Base-by-base conservation (phyloP, 208 protist genomes). In the Leishmania arabica region DNA sequence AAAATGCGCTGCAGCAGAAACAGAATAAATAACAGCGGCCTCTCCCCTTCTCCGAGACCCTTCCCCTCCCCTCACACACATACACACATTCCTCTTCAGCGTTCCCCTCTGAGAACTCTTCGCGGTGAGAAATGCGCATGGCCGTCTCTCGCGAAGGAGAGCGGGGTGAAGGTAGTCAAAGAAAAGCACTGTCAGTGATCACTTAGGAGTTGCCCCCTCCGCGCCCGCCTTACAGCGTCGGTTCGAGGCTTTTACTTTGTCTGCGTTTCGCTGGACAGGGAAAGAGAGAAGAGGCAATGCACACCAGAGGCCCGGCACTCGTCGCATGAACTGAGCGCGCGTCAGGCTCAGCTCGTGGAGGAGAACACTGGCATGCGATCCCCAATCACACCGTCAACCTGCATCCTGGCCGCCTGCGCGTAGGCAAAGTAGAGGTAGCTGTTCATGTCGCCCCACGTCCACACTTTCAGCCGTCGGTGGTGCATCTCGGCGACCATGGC, bases 381-480 rank as follows among this genome's bases (percentile, higher is more conserved):
- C 9, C 90, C 90, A 81, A 96, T 96, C 24, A 96, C 86, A 37
- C 89, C 92, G 77, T 96, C 92, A 13, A 96, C 88, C 19, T 54
- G 74, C 85, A 96, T 93, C 64, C 85, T 71, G 34, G 78, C 31
- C 74, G 81, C 86, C 77, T 96, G 92, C 62, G 84, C 74, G 65
- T 90, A 87, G 13, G 86, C 81, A 75, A 94, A 96, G 76, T 88
- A 82, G 24, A 89, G 66, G 75, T 90, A 76, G 69, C 84, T 92
- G 82, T 96, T 96, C 65, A 64, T 75, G 66, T 91, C 86, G 17
- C 92, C 91, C 92, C 92, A 96, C 58, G 92, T 92, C 90, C 91
- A 96, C 72, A 96, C 91, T 62, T 88, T 87, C 73, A 94, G 75
- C 66, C 76, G 56, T 34, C 86, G 87, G 5, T 56, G 75, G 80